These are phyloP conservation scores for Planoprotostelium fungivorum DNA, from an alignment of 78 protist genomes.

Conservation along the genomic window DNA sequence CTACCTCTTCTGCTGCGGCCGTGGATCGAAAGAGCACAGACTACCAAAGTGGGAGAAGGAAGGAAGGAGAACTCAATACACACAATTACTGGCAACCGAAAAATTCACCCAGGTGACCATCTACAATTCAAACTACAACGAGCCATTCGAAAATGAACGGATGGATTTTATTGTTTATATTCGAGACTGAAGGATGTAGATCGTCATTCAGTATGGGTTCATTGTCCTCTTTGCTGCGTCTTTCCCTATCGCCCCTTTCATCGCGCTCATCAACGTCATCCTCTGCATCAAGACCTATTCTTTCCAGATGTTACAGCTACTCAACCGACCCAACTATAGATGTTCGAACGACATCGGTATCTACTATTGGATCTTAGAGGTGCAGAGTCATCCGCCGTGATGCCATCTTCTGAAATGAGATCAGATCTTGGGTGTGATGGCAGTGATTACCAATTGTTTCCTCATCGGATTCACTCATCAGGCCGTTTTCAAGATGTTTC, in stretches of 20 bases:
- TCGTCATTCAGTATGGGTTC: constrained; percentile 32
- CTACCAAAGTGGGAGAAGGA: neutral
- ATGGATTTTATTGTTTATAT: neutral
- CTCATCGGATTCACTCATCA: neutral
- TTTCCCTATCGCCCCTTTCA: constrained; percentile 60
- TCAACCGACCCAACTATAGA: constrained; percentile 26
- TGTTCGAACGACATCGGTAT: constrained; percentile 8
- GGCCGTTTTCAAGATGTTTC: neutral
- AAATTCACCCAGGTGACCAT: neutral
- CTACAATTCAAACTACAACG: too few relatives aligned
- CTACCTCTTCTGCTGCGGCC: neutral
- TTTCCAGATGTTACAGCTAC: constrained; percentile 10
- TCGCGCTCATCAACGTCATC: constrained; percentile 46
- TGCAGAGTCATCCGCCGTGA: neutral
- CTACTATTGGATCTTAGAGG: neutral
- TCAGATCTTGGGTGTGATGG: neutral
- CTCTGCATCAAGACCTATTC: constrained; percentile 53
- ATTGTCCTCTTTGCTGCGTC: constrained; percentile 50
- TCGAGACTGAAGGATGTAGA: too few relatives aligned
- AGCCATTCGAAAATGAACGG: neutral
- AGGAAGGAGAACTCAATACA: neutral
- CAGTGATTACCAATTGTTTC: constrained; percentile 1
- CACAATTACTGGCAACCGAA: neutral
- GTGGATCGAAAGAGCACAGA: neutral
- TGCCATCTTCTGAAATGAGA: too few relatives aligned